Evolutionary conservation across 129 eudicot genomes (phyloP), one percentile per base, ranked within the genome.

Genomic region (Lactuca saligna): DNA sequence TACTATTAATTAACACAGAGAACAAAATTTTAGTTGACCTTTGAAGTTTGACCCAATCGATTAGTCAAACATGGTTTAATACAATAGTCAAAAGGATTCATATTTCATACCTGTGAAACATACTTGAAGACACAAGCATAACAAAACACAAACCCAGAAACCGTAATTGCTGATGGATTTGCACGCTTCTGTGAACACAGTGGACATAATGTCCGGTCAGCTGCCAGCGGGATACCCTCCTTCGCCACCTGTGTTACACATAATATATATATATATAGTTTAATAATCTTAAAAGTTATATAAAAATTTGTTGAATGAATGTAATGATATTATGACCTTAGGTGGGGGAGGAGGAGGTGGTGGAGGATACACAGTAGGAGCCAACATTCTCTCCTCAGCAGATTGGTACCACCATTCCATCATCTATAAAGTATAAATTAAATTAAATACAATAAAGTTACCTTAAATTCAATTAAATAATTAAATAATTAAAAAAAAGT

Each of bases 321-420:
- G 67, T 0, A 33, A 4, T 31, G 20, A 59, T 35, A 17, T n/a
- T 1, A 11, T 42, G 63, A 90, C 95, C 91, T 91, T 88, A 54
- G 97, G 97, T 49, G 88, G 65, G 14, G 96, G 97, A 39, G 97
- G 97, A 15, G 97, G 97, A 4, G 96, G 97, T 6, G 96, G 97
- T 4, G 97, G 96, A 46, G 97, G 97, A 82, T 88, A 91, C 59
- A 91, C 97, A 10, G 96, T 88, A 8, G 96, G 97, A 60, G 97
- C 96, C 46, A 88, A 88, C 97, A 91, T 85, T 78, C 97, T 81
- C 79, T 91, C 97, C 69, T 91, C 97, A 16, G 97, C 97, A 65
- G 97, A 91, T 79, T 91, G 97, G 77, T 87, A 87, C 97, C 97
- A 91, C 97, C 97, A 91, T 68, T 91, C 97, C 97, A 91, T 91